Conservation (phyloP, 2,329 filamentous ascomycete genomes). For the Colletotrichum sp. region DNA sequence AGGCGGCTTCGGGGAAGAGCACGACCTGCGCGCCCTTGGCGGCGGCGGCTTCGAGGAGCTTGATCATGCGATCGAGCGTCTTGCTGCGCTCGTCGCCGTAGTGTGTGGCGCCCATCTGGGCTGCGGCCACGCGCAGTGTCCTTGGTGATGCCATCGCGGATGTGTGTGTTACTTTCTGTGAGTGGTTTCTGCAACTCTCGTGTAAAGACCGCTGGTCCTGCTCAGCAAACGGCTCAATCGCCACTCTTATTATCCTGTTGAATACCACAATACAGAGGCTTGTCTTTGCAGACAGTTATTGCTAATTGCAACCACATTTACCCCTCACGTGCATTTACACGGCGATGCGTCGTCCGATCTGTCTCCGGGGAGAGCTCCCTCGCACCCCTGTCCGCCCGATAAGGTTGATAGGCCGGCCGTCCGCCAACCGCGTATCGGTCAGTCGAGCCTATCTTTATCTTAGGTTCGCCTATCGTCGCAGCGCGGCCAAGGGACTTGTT, state of each 20-base stretch:
- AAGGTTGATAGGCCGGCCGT: constrained; percentile 1
- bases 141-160: not conserved
- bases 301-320: not conserved
- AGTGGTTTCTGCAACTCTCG: not conserved
- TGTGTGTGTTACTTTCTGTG: not conserved
- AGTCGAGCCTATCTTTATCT: constrained; percentile 7
- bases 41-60: constrained; percentile 50
- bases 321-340: not conserved
- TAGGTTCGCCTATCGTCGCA: not conserved
- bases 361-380: not conserved
- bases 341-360: not conserved
- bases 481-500: not conserved
- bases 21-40: constrained; percentile 50
- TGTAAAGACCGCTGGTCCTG: not conserved
- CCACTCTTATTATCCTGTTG: not conserved
- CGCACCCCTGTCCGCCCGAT: not conserved
- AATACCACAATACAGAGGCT: not conserved
- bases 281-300: too few relatives aligned
- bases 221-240: not conserved
- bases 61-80: constrained; percentile 52
- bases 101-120: constrained; percentile 53
- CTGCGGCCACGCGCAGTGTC: constrained; percentile 47
- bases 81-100: constrained; percentile 40
- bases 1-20: constrained; percentile 58
- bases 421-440: not conserved